Base-by-base conservation (phyloP, 495 filamentous ascomycete species). In the Penicillium soppii region DNA sequence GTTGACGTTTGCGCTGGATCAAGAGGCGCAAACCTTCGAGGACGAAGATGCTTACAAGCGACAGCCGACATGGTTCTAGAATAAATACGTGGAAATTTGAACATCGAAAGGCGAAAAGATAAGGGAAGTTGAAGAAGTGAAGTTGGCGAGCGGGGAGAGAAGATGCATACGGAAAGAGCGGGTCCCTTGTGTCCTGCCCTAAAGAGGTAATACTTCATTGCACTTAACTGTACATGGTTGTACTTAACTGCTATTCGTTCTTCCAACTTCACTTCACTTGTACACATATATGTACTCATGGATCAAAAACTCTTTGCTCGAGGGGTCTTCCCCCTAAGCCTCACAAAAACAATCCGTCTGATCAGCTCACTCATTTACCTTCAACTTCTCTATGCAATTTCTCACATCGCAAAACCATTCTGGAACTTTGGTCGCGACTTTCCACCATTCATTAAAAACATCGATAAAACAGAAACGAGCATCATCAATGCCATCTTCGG, bases 21-120 rank as follows among this genome's bases (percentile, higher is more conserved):
- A 39, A 89, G 69, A 15, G 82, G 81, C 5, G 81, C 81, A 57
- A 85, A 84, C 8, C 71, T 66, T 39, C 74, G 68, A 29, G 68
- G 72, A 39, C 65, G 72, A 52, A 69, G 66, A 37, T 62, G 49
- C 15, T 56, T 58, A 38, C 62, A 65, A 20, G 41, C 47, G 0
- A 20, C 7, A 3, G 46, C 48, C 32, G 70, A 66, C 73, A 76
- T 76, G 41, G 46, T 59, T 29, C 42, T 30, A 26, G 37, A 26
- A 16, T 23, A 50, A 42, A 45, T 37, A 33, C 17, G 37, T 59
- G 37, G 19, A n/a, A n/a, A n/a, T n/a, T 1, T 16, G 1, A 12
- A 30, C 57, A 59, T 62, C 23, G 45, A 48, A 6, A 25, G 17
- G n/a, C n/a, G n/a, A n/a, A n/a, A n/a, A 26, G n/a, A 30, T 20